Conservation (phyloP, 768 basidiomycete species). For the Boletus rex-veris region DNA sequence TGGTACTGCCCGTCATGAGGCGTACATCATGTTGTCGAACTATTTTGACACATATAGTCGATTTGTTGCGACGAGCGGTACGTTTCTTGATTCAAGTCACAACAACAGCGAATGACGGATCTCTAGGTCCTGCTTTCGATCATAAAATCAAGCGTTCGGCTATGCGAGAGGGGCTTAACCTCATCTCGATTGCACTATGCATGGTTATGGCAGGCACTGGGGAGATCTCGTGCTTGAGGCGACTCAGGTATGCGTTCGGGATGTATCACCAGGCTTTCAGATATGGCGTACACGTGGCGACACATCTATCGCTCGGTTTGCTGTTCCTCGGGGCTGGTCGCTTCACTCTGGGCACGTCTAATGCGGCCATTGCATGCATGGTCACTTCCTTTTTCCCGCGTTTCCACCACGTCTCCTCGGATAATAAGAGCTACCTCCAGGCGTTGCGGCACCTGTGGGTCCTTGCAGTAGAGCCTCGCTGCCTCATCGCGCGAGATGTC, state of each 20-base stretch:
- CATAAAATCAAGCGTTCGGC: slow-evolving; percentile 85
- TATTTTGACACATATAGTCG: slow-evolving; percentile 80
- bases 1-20: slow-evolving; percentile 88
- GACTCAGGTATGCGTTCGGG: slow-evolving; percentile 87
- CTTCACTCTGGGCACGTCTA: slow-evolving; percentile 87
- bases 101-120: slow-evolving; percentile 1
- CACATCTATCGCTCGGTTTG: slow-evolving; percentile 85
- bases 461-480: slow-evolving; percentile 90
- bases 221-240: slow-evolving; percentile 82
- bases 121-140: slow-evolving; percentile 72
- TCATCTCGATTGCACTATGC: slow-evolving; percentile 81
- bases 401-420: slow-evolving; percentile 71
- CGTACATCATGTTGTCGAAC: slow-evolving; percentile 76
- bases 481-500: slow-evolving; percentile 87
- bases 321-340: slow-evolving; percentile 92
- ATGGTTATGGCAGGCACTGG: slow-evolving; percentile 99
- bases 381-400: slow-evolving; percentile 90
- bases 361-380: slow-evolving; percentile 88
- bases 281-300: slow-evolving; percentile 88
- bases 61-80: slow-evolving; percentile 65
- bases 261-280: slow-evolving; percentile 72
- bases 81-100: slow-evolving; percentile 22
- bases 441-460: slow-evolving; percentile 96
- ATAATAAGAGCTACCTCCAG: slow-evolving; percentile 89
- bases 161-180: slow-evolving; percentile 81